Conservation (phyloP, 768 basidiomycete species). For the Mycena capillaripes region DNA sequence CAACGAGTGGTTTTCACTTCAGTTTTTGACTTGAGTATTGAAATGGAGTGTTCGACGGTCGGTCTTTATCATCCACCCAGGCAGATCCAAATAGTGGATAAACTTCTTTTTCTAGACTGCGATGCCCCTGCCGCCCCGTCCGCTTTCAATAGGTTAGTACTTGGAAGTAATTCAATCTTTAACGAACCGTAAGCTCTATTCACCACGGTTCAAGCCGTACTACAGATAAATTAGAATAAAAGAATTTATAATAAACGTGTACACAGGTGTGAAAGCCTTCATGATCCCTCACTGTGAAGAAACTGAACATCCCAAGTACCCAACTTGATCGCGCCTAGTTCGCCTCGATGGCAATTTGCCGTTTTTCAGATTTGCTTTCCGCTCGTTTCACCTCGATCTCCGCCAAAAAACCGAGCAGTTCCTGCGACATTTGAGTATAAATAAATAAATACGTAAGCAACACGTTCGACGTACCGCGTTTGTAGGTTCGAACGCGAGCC, state of each 20-base stretch:
- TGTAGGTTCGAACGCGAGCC: constrained; percentile 84
- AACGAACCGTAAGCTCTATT: too few relatives aligned
- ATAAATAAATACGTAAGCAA: not conserved
- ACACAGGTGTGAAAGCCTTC: not conserved
- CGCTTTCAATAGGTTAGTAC: too few relatives aligned
- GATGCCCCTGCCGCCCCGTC: too few relatives aligned
- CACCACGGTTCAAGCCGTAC: too few relatives aligned
- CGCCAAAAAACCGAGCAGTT: constrained; percentile 27
- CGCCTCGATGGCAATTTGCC: constrained; percentile 5
- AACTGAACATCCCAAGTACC: not conserved
- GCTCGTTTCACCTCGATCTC: constrained; percentile 31
- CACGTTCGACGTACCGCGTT: constrained; percentile 53
- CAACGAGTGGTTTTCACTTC: not conserved
- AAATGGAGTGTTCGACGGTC: too few relatives aligned
- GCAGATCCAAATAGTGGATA: too few relatives aligned
- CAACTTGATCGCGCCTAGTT: constrained; percentile 5
- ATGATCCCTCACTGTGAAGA: not conserved
- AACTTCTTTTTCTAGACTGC: too few relatives aligned
- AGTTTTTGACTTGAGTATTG: too few relatives aligned
- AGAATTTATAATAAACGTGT: not conserved
- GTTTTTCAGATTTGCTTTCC: constrained; percentile 15
- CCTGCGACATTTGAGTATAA: constrained; percentile 6
- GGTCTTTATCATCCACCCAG: too few relatives aligned
- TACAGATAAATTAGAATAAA: constrained; percentile 10
- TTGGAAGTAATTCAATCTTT: too few relatives aligned